phyloP scores from a whole-genome alignment of 1,284 basidiomycete species.

The Leccinum pachyderme region DNA sequence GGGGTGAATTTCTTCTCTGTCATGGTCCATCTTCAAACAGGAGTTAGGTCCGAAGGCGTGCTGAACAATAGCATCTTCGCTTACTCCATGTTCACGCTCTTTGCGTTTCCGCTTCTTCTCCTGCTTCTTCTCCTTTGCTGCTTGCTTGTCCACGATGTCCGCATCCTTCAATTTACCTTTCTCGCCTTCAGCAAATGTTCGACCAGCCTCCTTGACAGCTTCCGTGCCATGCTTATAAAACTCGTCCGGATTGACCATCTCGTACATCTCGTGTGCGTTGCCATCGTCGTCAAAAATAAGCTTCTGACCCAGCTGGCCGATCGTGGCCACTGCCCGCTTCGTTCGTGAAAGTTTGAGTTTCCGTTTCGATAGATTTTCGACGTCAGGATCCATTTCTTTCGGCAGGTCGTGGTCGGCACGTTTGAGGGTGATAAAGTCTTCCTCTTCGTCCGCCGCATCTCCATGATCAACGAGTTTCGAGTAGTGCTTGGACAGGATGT shows the following conservation, averaged over 20 bases:
- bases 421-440: conserved; percentile 93
- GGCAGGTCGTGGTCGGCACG: conserved; percentile 82
- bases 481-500: conserved; percentile 91
- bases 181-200: conserved; percentile 72
- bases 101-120: conserved; percentile 90
- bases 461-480: conserved; percentile 81
- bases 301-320: conserved; percentile 62
- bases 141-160: conserved; percentile 76
- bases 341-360: conserved; percentile 72
- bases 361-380: conserved; percentile 49
- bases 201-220: conserved; percentile 67
- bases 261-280: conserved; percentile 75
- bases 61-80: conserved; percentile 21
- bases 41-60: conserved; percentile 1
- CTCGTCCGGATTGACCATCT: conserved; percentile 70
- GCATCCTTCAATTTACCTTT: conserved; percentile 66
- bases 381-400: conserved; percentile 35
- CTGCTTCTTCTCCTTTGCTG: conserved; percentile 84
- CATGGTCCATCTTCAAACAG: conserved; percentile 23
- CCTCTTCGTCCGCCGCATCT: conserved; percentile 53
- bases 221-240: conserved; percentile 59
- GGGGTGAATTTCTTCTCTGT: conserved; percentile 23
- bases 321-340: conserved; percentile 74
- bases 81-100: conserved; percentile 62
- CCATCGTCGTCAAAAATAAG: conserved; percentile 89